Evolutionary conservation across 257 asterid genomes (phyloP).

Genomic region (Nicotiana sylvestris): DNA sequence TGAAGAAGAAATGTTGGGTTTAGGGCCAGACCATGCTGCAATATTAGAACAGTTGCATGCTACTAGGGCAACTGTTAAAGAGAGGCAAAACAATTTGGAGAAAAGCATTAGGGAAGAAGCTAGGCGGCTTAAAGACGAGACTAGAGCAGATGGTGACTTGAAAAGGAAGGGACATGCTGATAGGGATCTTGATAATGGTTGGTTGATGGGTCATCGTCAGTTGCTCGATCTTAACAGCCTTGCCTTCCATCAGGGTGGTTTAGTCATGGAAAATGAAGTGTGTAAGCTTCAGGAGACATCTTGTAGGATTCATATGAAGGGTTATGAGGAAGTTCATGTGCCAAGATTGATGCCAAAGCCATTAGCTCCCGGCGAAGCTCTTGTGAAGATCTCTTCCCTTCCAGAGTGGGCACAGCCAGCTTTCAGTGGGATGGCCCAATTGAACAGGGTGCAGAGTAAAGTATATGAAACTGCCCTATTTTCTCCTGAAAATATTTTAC

Average conservation of each 20-base stretch:
- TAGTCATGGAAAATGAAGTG: constrained; percentile 27
- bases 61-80: constrained; percentile 41
- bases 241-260: constrained; percentile 29
- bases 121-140: constrained; percentile 36
- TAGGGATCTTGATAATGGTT: constrained; percentile 30
- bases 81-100: constrained; percentile 24
- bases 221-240: constrained; percentile 40
- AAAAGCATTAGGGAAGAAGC: constrained; percentile 27
- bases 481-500: constrained; percentile 30
- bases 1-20: constrained; percentile 34
- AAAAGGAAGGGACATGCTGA: constrained; percentile 16
- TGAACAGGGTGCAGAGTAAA: constrained; percentile 41
- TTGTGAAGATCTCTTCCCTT: constrained; percentile 32
- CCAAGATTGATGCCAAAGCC: constrained; percentile 37
- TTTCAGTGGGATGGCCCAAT: constrained; percentile 34
- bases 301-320: constrained; percentile 25
- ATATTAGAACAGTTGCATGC: constrained; percentile 42
- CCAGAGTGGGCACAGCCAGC: constrained; percentile 46
- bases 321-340: constrained; percentile 41
- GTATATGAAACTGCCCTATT: constrained; percentile 41
- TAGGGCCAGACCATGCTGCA: constrained; percentile 34
- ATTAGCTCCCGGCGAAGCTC: constrained; percentile 25
- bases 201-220: constrained; percentile 36
- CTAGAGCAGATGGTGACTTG: constrained; percentile 25
- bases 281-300: constrained; percentile 34